Conservation (phyloP, 2,329 filamentous ascomycete species). For the Fusarium irregulare region DNA sequence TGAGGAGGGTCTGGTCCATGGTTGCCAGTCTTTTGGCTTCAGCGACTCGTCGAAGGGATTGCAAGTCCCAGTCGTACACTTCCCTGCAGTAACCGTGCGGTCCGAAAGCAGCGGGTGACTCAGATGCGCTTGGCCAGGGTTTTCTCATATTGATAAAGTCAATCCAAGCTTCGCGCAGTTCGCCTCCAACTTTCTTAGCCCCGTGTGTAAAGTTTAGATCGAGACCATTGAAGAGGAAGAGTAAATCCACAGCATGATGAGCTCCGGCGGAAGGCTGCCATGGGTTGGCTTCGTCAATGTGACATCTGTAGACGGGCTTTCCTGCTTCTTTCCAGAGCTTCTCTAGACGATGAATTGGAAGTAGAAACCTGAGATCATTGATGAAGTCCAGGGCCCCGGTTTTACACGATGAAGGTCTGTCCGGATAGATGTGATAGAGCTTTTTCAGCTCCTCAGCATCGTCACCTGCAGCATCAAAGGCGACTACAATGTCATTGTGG, state of each 20-base stretch:
- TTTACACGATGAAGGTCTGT: conserved; percentile 54
- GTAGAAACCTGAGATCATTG: conserved; percentile 48
- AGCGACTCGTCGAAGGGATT: conserved; percentile 11
- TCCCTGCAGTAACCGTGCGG: conserved; percentile 51
- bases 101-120: conserved; percentile 47
- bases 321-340: conserved; percentile 36
- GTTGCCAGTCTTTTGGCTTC: conserved; percentile 12
- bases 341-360: conserved; percentile 35
- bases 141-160: conserved; percentile 50
- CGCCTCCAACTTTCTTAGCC: conserved; percentile 38
- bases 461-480: not conserved
- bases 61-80: conserved; percentile 45
- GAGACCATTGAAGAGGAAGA: conserved; percentile 57
- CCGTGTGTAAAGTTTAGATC: conserved; percentile 51
- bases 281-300: conserved; percentile 59
- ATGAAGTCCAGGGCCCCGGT: conserved; percentile 55
- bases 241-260: conserved; percentile 60
- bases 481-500: fast-evolving
- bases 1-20: conserved; percentile 45
- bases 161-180: conserved; percentile 55
- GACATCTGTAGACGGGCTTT: conserved; percentile 53
- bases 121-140: conserved; percentile 49
- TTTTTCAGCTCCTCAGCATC: conserved; percentile 54
- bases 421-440: conserved; percentile 55
- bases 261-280: conserved; percentile 59